Conservation (phyloP, 805 yeast species). For the Metschnikowia amazonensis region DNA sequence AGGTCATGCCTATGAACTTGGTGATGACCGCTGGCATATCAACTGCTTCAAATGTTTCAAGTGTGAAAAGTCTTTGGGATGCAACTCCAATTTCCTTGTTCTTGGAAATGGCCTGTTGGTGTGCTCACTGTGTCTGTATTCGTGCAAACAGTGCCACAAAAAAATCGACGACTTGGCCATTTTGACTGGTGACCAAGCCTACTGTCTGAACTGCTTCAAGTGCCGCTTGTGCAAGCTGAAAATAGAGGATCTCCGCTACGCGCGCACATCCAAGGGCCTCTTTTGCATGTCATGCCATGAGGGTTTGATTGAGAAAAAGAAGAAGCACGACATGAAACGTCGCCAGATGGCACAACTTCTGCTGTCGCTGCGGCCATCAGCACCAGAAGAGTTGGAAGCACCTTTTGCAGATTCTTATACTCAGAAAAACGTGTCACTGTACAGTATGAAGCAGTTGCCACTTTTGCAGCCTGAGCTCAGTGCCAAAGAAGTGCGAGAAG, state of each 20-base stretch:
- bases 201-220: constrained; percentile 83
- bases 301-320: constrained; percentile 69
- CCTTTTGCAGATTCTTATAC: constrained; percentile 44
- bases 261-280: constrained; percentile 87
- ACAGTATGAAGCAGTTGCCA: constrained; percentile 12
- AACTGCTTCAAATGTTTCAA: constrained; percentile 88
- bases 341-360: constrained; percentile 28
- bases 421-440: constrained; percentile 11
- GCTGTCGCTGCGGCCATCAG: constrained; percentile 22
- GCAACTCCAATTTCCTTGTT: constrained; percentile 85
- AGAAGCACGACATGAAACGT: constrained; percentile 52
- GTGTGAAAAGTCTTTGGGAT: constrained; percentile 73
- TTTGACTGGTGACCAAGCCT: constrained; percentile 91
- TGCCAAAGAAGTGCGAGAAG: no score
- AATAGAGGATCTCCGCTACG: constrained; percentile 86
- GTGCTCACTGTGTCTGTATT: constrained; percentile 89
- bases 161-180: constrained; percentile 93
- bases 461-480: constrained; percentile 6
- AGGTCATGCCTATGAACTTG: constrained; percentile 93
- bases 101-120: constrained; percentile 89
- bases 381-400: constrained; percentile 7
- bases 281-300: constrained; percentile 94
- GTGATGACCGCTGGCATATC: constrained; percentile 94
- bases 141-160: constrained; percentile 78
- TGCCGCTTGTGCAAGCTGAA: constrained; percentile 84